A percentile compares a stretch with the other conserved stretches of the same genome.
These are phyloP conservation scores for Schrenkiella parvula DNA, from an alignment of 345 rosid species.

Conservation along the genomic window DNA sequence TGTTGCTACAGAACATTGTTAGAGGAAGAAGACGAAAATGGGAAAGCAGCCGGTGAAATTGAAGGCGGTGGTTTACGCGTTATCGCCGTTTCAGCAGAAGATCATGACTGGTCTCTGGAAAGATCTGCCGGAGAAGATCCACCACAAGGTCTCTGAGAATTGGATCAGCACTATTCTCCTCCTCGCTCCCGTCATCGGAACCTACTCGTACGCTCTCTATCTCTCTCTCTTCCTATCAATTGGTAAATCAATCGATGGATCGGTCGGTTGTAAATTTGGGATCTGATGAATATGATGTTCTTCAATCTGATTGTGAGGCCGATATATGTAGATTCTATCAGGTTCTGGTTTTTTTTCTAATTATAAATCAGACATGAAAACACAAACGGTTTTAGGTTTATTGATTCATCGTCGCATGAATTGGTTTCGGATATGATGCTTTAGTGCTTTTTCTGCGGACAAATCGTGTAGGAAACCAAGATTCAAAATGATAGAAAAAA, in stretches of 20 bases:
- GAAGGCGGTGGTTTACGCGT: conserved; percentile 80
- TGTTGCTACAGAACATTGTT: neutral
- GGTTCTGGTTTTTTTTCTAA: neutral
- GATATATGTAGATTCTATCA: neutral
- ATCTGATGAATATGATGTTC: neutral
- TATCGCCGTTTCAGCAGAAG: conserved; percentile 84
- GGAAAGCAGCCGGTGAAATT: conserved; percentile 72
- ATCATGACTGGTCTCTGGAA: conserved; percentile 67
- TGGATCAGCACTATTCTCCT: conserved; percentile 75
- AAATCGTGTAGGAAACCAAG: neutral
- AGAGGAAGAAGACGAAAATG: conserved; percentile 30
- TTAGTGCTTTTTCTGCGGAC: neutral
- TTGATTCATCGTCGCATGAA: neutral
- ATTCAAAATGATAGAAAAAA: neutral
- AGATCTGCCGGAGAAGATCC: conserved; percentile 64
- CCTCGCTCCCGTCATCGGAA: conserved; percentile 61
- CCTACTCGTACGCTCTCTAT: conserved; percentile 42
- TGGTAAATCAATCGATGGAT: neutral
- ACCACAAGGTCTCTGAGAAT: conserved; percentile 80
- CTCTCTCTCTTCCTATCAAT: neutral
- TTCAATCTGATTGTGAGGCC: neutral
- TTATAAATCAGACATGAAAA: neutral
- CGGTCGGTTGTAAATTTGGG: neutral
- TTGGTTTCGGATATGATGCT: neutral
- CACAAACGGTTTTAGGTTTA: neutral